These are phyloP conservation scores for Paecilomyces sp. DNA, from an alignment of 2,329 filamentous ascomycete genomes.

Conservation along the genomic window DNA sequence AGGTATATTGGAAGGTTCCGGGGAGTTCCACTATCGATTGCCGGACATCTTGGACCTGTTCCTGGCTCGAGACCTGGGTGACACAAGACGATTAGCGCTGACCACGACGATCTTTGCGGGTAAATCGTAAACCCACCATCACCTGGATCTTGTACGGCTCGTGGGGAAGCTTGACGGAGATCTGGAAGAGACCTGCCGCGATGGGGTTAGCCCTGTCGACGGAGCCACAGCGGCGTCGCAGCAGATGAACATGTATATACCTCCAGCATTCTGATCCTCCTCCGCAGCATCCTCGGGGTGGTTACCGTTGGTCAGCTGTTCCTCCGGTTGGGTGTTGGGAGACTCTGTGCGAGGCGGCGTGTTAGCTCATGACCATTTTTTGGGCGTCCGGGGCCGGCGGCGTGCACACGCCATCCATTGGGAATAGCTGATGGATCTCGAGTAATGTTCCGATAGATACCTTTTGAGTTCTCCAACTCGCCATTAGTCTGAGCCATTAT, in stretches of 20 bases:
- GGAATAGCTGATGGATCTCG: constrained; percentile 3
- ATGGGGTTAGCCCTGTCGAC: not conserved
- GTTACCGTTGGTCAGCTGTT: constrained; percentile 28
- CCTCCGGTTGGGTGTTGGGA: constrained; percentile 15
- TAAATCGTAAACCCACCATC: constrained; percentile 55
- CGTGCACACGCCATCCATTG: constrained; percentile 3
- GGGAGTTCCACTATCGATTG: constrained; percentile 94
- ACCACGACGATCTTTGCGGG: not conserved
- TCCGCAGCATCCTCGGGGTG: constrained; percentile 24
- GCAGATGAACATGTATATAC: constrained; percentile 16
- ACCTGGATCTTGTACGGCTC: constrained; percentile 73
- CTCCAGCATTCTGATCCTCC: constrained; percentile 26
- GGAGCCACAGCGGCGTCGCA: not conserved
- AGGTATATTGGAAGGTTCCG: constrained; percentile 91
- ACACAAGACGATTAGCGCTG: constrained; percentile 2
- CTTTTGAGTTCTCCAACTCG: constrained; percentile 32
- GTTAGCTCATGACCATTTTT: constrained; percentile 9
- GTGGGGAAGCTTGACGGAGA: constrained; percentile 77
- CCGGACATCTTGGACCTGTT: constrained; percentile 94
- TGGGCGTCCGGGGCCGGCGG: not conserved
- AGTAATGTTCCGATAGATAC: constrained; percentile 18
- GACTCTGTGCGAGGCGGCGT: constrained; percentile 20
- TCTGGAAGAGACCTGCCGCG: constrained; percentile 53
- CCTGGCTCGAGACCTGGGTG: constrained; percentile 73
- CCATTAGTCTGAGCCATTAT: constrained; percentile 35